A percentile compares a stretch with the other conserved stretches of the same genome.
Evolutionary conservation across 2,329 filamentous ascomycete genomes (phyloP).

Genomic region (Arthrobotrys entomopaga): DNA sequence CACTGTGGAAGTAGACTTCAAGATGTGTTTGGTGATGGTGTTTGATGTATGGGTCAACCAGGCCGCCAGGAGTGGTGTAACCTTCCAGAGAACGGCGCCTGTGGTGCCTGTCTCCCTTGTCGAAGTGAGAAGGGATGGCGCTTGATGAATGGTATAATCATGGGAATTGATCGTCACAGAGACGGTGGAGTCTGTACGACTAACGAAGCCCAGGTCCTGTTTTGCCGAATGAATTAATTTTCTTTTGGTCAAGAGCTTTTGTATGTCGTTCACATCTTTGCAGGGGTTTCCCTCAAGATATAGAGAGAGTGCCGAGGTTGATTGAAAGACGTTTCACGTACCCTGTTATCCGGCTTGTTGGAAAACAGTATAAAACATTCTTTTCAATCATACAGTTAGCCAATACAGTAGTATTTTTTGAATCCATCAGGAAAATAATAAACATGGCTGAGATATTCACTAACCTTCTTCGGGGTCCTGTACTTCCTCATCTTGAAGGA

Average conservation of each 20-base stretch:
- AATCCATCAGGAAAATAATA: background rate
- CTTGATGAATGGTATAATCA: slow-evolving; percentile 83
- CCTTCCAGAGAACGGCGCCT: slow-evolving; percentile 86
- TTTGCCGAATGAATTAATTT: slow-evolving; percentile 1
- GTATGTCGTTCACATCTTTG: background rate
- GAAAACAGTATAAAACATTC: slow-evolving; percentile 91
- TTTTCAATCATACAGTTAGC: slow-evolving; percentile 61
- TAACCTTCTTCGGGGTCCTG: slow-evolving; percentile 71
- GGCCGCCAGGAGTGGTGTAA: slow-evolving; percentile 81
- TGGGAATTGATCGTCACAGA: slow-evolving; percentile 74
- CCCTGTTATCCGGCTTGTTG: slow-evolving; percentile 51
- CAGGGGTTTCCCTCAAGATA: too few relatives aligned
- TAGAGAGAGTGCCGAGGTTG: background rate
- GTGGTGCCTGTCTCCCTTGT: slow-evolving; percentile 78
- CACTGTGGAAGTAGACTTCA: slow-evolving; percentile 69
- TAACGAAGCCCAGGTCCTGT: slow-evolving; percentile 83
- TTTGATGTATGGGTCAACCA: slow-evolving; percentile 77
- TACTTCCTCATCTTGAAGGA: slow-evolving; percentile 66
- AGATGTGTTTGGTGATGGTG: slow-evolving; percentile 70
- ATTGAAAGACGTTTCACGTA: slow-evolving; percentile 5
- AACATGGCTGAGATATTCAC: background rate
- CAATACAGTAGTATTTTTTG: too few relatives aligned
- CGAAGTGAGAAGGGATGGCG: slow-evolving; percentile 81
- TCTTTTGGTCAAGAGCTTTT: background rate
- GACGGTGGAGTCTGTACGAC: slow-evolving; percentile 73